Base-by-base conservation (phyloP, 352 stramenopile genomes). In the Pythium pectinolyticum region DNA sequence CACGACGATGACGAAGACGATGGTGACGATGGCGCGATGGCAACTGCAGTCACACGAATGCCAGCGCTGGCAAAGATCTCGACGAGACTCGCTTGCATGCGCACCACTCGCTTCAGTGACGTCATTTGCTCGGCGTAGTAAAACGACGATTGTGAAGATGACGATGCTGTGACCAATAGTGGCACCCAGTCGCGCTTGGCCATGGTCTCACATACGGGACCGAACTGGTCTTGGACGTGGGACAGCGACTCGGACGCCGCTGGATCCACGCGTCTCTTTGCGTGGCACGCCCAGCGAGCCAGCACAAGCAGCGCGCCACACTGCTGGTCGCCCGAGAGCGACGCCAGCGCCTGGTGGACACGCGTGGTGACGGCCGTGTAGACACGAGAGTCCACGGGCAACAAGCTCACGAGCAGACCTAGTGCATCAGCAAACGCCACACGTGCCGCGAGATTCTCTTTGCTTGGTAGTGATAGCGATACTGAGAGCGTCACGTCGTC, bases 341-440 rank as follows among this genome's bases (percentile, higher is more conserved):
- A 77, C 7, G 19, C 28, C 17, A 93, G 19, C 20, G 72, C 73
- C 39, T 69, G 43, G 1, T 35, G 52, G 8, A 84, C 31, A 19
- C 70, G 48, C 25, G 69, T 19, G 6, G 78, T 47, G n/a, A 78
- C 31, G 2, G 57, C 40, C 37, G 57, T 45, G 34, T 69, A 73
- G 24, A 54, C 61, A 1, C 35, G 4, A 4, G 61, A 67, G 1
- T 53, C 35, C 27, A 72, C 17, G 27, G 80, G 67, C 1, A 91
- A 24, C 6, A 57, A 60, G 4, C 75, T 64, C 28, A 49, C 55
- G n/a, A 82, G 46, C 56, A 78, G 78, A 0, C 74, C 84, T 30
- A 90, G 59, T 0, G 81, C 81, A 41, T 94, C 78, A 14, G 79
- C 82, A 60, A 86, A 88, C 3, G 59, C 68, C 7, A 88, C 77